Percentiles rank a stretch among this genome's conserved stretches.
Evolutionary conservation across 2,329 filamentous ascomycete genomes (phyloP).

Genomic region (Teratosphaeria nubilosa): DNA sequence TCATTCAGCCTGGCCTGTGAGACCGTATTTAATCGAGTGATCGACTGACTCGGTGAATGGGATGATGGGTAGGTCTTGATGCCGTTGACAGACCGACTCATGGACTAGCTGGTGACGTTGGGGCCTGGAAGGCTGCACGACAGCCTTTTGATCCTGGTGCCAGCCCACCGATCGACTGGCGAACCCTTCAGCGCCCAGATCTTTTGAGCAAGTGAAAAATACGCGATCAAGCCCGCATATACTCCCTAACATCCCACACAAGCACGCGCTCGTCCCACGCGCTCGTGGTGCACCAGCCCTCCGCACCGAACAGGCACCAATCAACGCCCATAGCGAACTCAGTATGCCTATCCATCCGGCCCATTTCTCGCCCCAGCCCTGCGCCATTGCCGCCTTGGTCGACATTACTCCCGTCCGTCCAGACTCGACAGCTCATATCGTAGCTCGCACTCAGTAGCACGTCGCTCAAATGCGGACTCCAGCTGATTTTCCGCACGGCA

Average conservation of each 20-base stretch:
- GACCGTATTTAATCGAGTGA: too few species aligned
- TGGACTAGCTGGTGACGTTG: too few species aligned
- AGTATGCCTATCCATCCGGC: constrained; percentile 83
- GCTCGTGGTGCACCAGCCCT: constrained; percentile 89
- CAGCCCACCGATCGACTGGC: background rate
- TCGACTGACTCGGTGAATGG: too few species aligned
- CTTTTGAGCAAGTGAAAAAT: background rate
- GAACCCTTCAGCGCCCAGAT: background rate
- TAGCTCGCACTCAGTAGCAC: constrained; percentile 83
- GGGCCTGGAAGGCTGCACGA: too few species aligned
- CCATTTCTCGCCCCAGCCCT: constrained; percentile 50
- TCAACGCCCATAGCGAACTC: constrained; percentile 95
- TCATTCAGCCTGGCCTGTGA: background rate
- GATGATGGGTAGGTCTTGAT: too few species aligned
- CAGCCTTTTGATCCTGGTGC: too few species aligned
- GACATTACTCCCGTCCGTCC: constrained; percentile 66
- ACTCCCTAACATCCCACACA: constrained; percentile 76
- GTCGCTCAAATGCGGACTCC: constrained; percentile 90
- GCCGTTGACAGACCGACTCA: too few species aligned
- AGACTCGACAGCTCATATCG: constrained; percentile 93
- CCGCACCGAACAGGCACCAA: constrained; percentile 92
- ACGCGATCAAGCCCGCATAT: constrained; percentile 37
- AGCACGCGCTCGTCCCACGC: constrained; percentile 90
- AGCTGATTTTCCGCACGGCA: constrained; percentile 73
- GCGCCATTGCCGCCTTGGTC: constrained; percentile 29